Conservation (phyloP, 495 filamentous ascomycete genomes). For the Trichoderma erinaceum region DNA sequence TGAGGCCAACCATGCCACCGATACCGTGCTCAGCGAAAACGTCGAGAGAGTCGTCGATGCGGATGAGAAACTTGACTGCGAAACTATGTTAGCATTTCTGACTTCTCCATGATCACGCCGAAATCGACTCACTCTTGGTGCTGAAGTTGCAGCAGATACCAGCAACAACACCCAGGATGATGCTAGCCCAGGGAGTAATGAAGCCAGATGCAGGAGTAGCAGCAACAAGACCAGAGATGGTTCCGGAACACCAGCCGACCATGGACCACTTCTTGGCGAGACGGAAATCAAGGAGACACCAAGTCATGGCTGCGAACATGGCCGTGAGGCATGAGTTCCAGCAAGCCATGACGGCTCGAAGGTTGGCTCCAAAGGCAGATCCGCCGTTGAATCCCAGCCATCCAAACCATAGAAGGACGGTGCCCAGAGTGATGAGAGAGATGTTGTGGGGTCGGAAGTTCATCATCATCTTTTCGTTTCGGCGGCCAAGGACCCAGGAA, state of each 20-base stretch:
- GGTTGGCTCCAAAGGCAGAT: constrained; percentile 92
- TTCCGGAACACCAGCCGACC: constrained; percentile 96
- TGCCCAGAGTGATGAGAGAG: constrained; percentile 92
- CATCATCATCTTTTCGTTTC: constrained; percentile 99
- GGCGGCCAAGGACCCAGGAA: constrained; percentile 88
- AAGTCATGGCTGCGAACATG: constrained; percentile 79
- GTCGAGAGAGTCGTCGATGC: constrained; percentile 95
- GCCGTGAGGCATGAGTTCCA: constrained; percentile 95
- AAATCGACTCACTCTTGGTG: constrained; percentile 63
- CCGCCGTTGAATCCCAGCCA: constrained; percentile 99
- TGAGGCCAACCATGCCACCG: constrained; percentile 83
- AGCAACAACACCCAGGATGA: constrained; percentile 77
- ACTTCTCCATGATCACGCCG: background rate
- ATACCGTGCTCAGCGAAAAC: constrained; percentile 97
- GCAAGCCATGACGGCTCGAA: constrained; percentile 92
- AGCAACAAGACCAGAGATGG: constrained; percentile 83
- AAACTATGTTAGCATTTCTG: constrained; percentile 41
- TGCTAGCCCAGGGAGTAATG: constrained; percentile 84
- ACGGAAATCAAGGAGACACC: constrained; percentile 90
- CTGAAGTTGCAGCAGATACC: constrained; percentile 87
- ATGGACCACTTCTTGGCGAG: constrained; percentile 97
- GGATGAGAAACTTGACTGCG: constrained; percentile 85
- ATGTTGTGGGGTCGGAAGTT: constrained; percentile 97
- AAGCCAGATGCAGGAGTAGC: constrained; percentile 85
- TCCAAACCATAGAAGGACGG: constrained; percentile 94